Conservation (phyloP, 1,139 yeast species). For the Zygotorulaspora mrakii region DNA sequence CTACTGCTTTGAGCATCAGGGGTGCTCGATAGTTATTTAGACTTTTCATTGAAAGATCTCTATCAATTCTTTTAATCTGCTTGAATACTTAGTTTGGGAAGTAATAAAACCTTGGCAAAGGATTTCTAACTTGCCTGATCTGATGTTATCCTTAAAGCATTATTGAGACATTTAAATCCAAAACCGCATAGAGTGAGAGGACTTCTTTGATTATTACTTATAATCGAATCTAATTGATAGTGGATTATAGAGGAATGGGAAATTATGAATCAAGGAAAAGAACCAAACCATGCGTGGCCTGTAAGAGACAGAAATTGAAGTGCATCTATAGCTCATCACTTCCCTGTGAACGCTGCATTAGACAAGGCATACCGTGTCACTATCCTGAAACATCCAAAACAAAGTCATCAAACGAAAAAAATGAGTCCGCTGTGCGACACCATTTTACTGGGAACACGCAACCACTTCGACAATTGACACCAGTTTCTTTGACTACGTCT, state of each 20-base stretch:
- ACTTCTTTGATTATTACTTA: too few relatives aligned
- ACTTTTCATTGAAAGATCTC: too few relatives aligned
- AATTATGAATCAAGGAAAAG: constrained; percentile 23
- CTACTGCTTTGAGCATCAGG: too few relatives aligned
- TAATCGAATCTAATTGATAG: neutral
- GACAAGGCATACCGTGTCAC: constrained; percentile 52
- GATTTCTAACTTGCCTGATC: too few relatives aligned
- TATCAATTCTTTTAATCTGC: too few relatives aligned
- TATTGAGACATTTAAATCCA: too few relatives aligned
- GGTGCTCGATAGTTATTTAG: too few relatives aligned
- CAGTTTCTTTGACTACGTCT: neutral
- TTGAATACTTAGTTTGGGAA: too few relatives aligned
- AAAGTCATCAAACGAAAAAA: neutral
- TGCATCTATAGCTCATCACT: constrained; percentile 46
- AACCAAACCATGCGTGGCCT: constrained; percentile 57
- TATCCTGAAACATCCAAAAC: constrained; percentile 42
- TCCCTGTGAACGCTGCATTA: constrained; percentile 59
- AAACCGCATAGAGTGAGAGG: too few relatives aligned
- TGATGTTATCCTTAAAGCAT: too few relatives aligned
- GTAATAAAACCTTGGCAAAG: too few relatives aligned
- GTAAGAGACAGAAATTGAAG: constrained; percentile 62
- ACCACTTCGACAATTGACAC: neutral
- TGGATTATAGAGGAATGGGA: constrained; percentile 10
- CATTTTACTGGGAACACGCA: neutral
- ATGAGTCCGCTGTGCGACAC: neutral